phyloP scores from a whole-genome alignment of 2,329 filamentous ascomycete genomes.

The Diaporthe sp. region DNA sequence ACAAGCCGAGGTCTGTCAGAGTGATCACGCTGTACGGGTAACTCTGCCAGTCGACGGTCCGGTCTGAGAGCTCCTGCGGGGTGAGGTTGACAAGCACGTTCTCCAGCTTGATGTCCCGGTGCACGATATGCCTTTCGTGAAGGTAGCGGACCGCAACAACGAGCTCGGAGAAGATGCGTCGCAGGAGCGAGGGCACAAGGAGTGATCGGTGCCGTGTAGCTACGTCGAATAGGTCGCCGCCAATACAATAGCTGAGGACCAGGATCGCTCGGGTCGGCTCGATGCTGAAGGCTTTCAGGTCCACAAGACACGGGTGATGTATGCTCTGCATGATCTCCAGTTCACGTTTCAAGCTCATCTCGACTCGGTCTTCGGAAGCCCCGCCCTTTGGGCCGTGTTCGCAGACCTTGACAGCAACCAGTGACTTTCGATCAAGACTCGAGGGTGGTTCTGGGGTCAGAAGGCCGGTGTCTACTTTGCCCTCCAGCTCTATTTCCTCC shows the following conservation, averaged over 20 bases:
- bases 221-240: conserved; percentile 94
- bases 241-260: conserved; percentile 91
- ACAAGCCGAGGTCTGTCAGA: conserved; percentile 91
- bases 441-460: conserved; percentile 48
- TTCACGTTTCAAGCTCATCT: conserved; percentile 94
- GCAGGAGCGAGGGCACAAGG: conserved; percentile 77
- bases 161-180: conserved; percentile 91
- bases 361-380: conserved; percentile 91
- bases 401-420: conserved; percentile 96
- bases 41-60: conserved; percentile 75
- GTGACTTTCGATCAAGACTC: conserved; percentile 76
- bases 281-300: conserved; percentile 91
- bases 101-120: conserved; percentile 98
- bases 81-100: conserved; percentile 89
- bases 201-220: conserved; percentile 79
- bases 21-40: conserved; percentile 89
- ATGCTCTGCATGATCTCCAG: conserved; percentile 93
- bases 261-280: conserved; percentile 86
- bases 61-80: conserved; percentile 73
- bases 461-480: conserved; percentile 47
- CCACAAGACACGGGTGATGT: conserved; percentile 89
- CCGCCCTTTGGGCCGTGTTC: conserved; percentile 95
- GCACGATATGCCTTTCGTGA: conserved; percentile 88
- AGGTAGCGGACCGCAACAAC: conserved; percentile 89
- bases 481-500: conserved; percentile 53